A percentile compares a stretch with the other conserved stretches of the same genome.
These are phyloP conservation scores for Nemania sp. DNA, from an alignment of 2,329 filamentous ascomycete genomes.

Conservation along the genomic window DNA sequence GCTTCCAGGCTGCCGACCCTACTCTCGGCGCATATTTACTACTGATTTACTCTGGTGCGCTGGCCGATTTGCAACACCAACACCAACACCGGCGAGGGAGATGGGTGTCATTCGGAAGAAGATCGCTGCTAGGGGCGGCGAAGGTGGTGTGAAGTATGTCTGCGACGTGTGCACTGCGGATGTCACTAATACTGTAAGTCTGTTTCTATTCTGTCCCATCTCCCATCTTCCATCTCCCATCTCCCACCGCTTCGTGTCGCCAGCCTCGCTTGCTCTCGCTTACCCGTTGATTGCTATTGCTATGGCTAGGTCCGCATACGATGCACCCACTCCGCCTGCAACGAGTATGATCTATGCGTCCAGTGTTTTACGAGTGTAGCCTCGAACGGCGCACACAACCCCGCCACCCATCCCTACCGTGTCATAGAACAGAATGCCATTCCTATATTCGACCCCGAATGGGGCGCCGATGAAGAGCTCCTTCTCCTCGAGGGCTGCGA, in stretches of 20 bases:
- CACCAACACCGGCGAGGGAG: slow-evolving; percentile 11
- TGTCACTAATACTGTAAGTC: slow-evolving; percentile 89
- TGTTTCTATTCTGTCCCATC: slow-evolving; percentile 1
- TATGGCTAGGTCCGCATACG: slow-evolving; percentile 89
- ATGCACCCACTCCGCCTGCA: slow-evolving; percentile 80
- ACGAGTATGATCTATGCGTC: slow-evolving; percentile 96
- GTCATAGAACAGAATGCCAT: slow-evolving; percentile 99
- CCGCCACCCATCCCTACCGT: slow-evolving; percentile 81
- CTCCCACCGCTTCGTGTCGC: neutral
- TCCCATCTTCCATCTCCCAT: neutral
- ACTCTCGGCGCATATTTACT: neutral
- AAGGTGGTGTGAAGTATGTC: slow-evolving; percentile 92
- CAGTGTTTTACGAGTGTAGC: slow-evolving; percentile 88
- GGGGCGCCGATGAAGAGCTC: slow-evolving; percentile 97
- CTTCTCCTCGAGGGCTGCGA: slow-evolving; percentile 90
- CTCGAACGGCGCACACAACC: slow-evolving; percentile 80
- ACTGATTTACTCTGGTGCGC: neutral
- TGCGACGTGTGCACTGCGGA: slow-evolving; percentile 97
- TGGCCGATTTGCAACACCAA: neutral
- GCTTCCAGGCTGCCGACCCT: neutral
- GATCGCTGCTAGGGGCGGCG: slow-evolving; percentile 79
- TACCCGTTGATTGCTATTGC: no score
- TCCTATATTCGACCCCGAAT: slow-evolving; percentile 90
- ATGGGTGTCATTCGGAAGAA: slow-evolving; percentile 99
- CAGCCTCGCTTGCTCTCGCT: no score